These are phyloP conservation scores for Calonectria crousiana DNA, from an alignment of 2,329 filamentous ascomycete genomes.

Conservation along the genomic window DNA sequence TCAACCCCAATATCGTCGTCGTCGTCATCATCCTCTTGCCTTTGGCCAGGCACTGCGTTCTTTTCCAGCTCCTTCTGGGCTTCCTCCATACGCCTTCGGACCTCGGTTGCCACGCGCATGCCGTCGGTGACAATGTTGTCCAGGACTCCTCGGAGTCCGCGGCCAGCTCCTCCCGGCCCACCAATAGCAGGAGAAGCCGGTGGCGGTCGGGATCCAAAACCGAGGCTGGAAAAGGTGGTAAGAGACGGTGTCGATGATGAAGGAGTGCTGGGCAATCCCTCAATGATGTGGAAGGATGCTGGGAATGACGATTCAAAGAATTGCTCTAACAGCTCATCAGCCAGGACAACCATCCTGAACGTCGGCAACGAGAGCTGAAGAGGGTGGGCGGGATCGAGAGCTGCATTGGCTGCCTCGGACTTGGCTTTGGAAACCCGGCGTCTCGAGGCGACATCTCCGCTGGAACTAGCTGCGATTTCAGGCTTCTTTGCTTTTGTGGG, in stretches of 20 bases:
- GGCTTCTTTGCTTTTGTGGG: constrained; percentile 58
- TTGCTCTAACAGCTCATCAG: constrained; percentile 93
- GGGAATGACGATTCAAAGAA: constrained; percentile 98
- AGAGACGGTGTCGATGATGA: constrained; percentile 69
- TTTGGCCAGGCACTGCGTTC: constrained; percentile 75
- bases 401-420: constrained; percentile 85
- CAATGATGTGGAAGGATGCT: constrained; percentile 88
- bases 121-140: constrained; percentile 98
- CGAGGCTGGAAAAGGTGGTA: constrained; percentile 85
- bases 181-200: constrained; percentile 55
- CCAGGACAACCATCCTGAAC: constrained; percentile 98
- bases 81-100: constrained; percentile 93
- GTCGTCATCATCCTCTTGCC: constrained; percentile 78
- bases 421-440: constrained; percentile 71
- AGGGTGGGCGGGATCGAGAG: constrained; percentile 91
- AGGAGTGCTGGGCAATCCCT: constrained; percentile 61
- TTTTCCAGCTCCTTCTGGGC: constrained; percentile 92
- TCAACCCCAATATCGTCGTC: constrained; percentile 65
- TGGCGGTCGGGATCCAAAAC: constrained; percentile 61
- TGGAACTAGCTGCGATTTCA: constrained; percentile 53
- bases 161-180: constrained; percentile 62
- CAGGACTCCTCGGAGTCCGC: constrained; percentile 89
- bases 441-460: constrained; percentile 38
- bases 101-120: constrained; percentile 94
- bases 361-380: constrained; percentile 96